Percentiles rank a stretch among this genome's conserved stretches.
Evolutionary conservation across 139 green algal genomes (phyloP).

Genomic region (Chlorella sp.): DNA sequence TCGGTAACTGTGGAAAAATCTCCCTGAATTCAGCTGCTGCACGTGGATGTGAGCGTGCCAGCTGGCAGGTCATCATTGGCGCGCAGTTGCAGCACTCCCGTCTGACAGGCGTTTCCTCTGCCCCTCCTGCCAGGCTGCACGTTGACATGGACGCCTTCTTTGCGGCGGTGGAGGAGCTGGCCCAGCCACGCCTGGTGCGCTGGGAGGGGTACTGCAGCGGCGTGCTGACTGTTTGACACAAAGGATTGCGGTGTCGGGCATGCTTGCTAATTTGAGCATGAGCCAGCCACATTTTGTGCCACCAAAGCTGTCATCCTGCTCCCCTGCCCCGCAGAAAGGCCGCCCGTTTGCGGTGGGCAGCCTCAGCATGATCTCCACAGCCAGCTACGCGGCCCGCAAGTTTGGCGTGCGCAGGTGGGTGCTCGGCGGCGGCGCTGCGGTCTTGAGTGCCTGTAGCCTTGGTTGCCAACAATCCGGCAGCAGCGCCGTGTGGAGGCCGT

Average conservation of each 20-base stretch:
- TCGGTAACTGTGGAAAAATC: too few relatives aligned
- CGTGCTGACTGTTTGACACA: not conserved
- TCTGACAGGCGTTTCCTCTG: too few relatives aligned
- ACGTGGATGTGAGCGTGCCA: too few relatives aligned
- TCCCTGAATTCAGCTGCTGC: too few relatives aligned
- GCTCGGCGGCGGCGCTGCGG: not conserved
- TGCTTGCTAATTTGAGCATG: not conserved
- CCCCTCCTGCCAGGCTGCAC: constrained; percentile 64
- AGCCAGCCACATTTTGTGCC: not conserved
- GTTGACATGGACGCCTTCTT: constrained; percentile 98
- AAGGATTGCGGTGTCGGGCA: not conserved
- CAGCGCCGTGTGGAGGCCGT: too few relatives aligned
- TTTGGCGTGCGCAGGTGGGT: constrained; percentile 79
- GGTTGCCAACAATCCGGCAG: too few relatives aligned
- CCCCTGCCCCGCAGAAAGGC: constrained; percentile 48
- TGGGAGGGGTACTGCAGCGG: not conserved
- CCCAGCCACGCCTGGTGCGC: constrained; percentile 68
- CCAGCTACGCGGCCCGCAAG: constrained; percentile 83
- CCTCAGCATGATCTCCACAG: constrained; percentile 90
- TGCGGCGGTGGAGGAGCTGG: constrained; percentile 73
- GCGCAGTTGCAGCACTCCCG: too few relatives aligned
- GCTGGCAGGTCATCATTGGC: too few relatives aligned
- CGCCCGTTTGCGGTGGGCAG: constrained; percentile 87
- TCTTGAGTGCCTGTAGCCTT: not conserved
- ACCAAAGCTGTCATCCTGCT: not conserved